phyloP scores from a whole-genome alignment of 768 basidiomycete species.

The Amanita rubescens region DNA sequence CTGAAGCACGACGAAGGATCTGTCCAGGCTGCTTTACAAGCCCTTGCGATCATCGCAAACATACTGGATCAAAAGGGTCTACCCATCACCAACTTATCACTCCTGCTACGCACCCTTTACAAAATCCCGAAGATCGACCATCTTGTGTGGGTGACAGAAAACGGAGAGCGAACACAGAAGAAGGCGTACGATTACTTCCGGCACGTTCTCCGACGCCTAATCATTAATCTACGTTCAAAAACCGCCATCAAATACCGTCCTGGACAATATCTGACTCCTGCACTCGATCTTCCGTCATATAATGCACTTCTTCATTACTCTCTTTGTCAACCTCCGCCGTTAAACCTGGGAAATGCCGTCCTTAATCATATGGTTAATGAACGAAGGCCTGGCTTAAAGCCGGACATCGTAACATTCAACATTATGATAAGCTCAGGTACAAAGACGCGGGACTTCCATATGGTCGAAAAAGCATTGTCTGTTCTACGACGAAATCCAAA shows the following conservation, averaged over 20 bases:
- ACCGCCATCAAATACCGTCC: constrained; percentile 1
- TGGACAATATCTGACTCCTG: constrained; percentile 18
- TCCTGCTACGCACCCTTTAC: constrained; percentile 41
- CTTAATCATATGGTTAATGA: constrained; percentile 47
- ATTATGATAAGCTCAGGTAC: constrained; percentile 51
- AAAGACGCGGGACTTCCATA: constrained; percentile 36
- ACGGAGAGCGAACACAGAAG: constrained; percentile 20
- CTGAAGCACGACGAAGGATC: constrained; percentile 19
- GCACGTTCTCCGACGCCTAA: constrained; percentile 34
- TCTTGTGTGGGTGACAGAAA: constrained; percentile 30
- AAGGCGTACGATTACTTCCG: constrained; percentile 44
- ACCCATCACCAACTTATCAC: constrained; percentile 34
- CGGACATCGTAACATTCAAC: constrained; percentile 47
- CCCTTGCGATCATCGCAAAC: constrained; percentile 50
- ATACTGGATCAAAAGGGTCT: constrained; percentile 44
- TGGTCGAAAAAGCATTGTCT: constrained; percentile 32
- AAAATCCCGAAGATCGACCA: constrained; percentile 33
- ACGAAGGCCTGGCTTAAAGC: constrained; percentile 33
- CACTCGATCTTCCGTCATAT: constrained; percentile 34
- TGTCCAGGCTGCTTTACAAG: constrained; percentile 41
- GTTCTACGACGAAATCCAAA: constrained; percentile 17
- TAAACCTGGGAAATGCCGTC: constrained; percentile 37
- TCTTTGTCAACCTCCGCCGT: constrained; percentile 50
- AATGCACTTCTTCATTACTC: constrained; percentile 62
- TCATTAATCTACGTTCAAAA: constrained; percentile 23